A percentile compares a stretch with the other conserved stretches of the same genome.
Conservation (phyloP, 2,329 filamentous ascomycete species). For the Neonectria magnoliae region DNA sequence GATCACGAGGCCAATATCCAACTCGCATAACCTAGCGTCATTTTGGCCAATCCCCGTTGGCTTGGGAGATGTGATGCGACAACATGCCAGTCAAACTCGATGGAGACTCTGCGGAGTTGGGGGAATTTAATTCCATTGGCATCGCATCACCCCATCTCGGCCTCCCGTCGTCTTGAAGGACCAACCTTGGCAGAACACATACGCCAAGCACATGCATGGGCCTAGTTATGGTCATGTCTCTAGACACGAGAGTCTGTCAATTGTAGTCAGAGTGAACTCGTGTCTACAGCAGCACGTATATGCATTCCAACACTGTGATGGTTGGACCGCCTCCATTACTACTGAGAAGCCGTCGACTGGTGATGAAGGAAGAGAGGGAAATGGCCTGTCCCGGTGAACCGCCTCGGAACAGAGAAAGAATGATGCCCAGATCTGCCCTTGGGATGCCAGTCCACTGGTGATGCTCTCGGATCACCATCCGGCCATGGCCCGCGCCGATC, state of each 20-base stretch:
- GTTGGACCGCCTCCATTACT: conserved; percentile 2
- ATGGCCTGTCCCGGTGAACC: background rate
- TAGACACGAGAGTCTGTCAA: background rate
- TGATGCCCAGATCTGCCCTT: background rate
- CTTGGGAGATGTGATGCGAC: conserved; percentile 14
- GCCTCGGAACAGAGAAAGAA: background rate
- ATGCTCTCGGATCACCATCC: conserved; percentile 14
- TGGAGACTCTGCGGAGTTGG: background rate
- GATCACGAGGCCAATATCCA: conserved; percentile 1
- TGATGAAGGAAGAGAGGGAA: background rate
- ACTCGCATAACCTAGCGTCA: conserved; percentile 7
- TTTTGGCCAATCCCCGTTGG: background rate
- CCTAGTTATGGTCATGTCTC: background rate
- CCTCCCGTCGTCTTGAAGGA: background rate
- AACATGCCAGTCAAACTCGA: conserved; percentile 7
- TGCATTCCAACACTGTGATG: background rate
- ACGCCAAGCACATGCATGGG: background rate
- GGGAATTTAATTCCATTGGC: conserved; percentile 6
- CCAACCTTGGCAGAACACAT: background rate
- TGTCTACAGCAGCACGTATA: background rate
- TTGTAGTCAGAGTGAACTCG: background rate
- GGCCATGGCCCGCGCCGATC: conserved; percentile 19
- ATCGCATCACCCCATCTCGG: conserved; percentile 8
- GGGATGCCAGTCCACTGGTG: conserved; percentile 4
- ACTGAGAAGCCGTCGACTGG: background rate